These are phyloP conservation scores for Kalmanozyma brasiliensis DNA, from an alignment of 1,284 basidiomycete species.

Conservation along the genomic window DNA sequence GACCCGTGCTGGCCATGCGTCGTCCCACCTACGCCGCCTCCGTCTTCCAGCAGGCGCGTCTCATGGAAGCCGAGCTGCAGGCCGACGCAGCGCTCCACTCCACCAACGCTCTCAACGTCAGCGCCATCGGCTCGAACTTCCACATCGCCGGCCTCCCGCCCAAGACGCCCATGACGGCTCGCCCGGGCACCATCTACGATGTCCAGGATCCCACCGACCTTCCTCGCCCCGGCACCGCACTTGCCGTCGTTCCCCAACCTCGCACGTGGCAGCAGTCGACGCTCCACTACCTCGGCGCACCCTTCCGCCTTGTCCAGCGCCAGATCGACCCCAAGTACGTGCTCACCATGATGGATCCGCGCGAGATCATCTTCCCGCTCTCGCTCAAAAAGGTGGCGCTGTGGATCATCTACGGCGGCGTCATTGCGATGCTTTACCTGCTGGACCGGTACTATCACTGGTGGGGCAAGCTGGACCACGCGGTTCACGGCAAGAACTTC, in stretches of 20 bases:
- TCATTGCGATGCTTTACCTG: slow-evolving; percentile 28
- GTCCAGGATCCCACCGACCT: slow-evolving; percentile 2
- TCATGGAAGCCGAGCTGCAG: slow-evolving; percentile 33
- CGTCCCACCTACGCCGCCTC: slow-evolving; percentile 39
- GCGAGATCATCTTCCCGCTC: slow-evolving; percentile 34
- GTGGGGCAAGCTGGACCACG: slow-evolving; percentile 34
- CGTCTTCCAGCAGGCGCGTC: slow-evolving; percentile 35
- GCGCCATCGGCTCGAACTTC: not conserved
- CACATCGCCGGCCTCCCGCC: slow-evolving; percentile 2
- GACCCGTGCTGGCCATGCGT: slow-evolving; percentile 20
- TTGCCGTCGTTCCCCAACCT: not conserved
- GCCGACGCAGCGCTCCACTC: slow-evolving; percentile 5
- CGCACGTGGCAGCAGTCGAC: slow-evolving; percentile 9
- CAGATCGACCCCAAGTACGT: slow-evolving; percentile 31
- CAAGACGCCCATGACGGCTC: slow-evolving; percentile 17
- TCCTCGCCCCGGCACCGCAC: not conserved
- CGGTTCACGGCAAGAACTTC: slow-evolving; percentile 34
- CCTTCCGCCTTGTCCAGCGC: slow-evolving; percentile 13
- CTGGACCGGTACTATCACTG: slow-evolving; percentile 41
- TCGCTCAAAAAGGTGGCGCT: slow-evolving; percentile 26
- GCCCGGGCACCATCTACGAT: slow-evolving; percentile 10
- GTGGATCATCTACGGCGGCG: slow-evolving; percentile 30
- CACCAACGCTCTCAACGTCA: slow-evolving; percentile 6
- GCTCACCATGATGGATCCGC: slow-evolving; percentile 26
- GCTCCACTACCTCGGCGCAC: slow-evolving; percentile 11